Percentiles rank a stretch among this genome's conserved stretches.
Evolutionary conservation across 192 early-diverging fungal species (phyloP).

Genomic region (Gonapodya prolifera): DNA sequence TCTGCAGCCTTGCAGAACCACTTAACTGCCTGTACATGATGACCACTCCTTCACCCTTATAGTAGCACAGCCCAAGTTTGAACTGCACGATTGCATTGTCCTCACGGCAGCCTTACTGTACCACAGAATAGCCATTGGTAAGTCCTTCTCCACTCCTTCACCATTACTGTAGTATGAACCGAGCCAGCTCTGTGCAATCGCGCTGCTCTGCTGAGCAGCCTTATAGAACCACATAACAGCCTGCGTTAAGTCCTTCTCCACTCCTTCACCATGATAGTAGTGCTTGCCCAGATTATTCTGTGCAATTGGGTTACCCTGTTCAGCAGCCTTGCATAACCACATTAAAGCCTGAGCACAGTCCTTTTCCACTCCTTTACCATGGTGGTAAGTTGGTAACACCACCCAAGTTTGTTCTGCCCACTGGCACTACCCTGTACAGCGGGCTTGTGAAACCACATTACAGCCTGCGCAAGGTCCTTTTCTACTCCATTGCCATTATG

Average conservation of each 20-base stretch:
- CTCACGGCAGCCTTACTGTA: too few species aligned
- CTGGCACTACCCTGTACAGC: constrained; percentile 31
- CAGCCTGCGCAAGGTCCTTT: constrained; percentile 19
- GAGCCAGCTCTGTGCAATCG: constrained; percentile 36
- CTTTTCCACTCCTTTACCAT: constrained; percentile 20
- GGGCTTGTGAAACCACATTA: constrained; percentile 24
- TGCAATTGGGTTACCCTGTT: constrained; percentile 31
- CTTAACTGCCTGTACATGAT: too few species aligned
- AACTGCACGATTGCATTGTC: too few species aligned
- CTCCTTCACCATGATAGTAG: constrained; percentile 31
- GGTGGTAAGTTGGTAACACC: constrained; percentile 42
- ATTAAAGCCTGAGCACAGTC: constrained; percentile 16
- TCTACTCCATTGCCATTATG: constrained; percentile 27
- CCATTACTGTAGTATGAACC: constrained; percentile 35
- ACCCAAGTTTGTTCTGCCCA: constrained; percentile 36
- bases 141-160: constrained; percentile 13
- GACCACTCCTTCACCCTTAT: too few species aligned
- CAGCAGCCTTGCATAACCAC: constrained; percentile 28
- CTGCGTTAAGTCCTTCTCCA: constrained; percentile 10
- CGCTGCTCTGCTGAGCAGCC: constrained; percentile 30
- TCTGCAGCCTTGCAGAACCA: too few species aligned
- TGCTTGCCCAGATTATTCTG: constrained; percentile 30
- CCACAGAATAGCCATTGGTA: constrained; percentile 22
- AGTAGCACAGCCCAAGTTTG: too few species aligned
- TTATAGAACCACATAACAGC: constrained; percentile 27